Evolutionary conservation across 208 protist genomes (phyloP), one percentile per base, ranked within the genome.

Genomic region (Crithidia acanthocephali): DNA sequence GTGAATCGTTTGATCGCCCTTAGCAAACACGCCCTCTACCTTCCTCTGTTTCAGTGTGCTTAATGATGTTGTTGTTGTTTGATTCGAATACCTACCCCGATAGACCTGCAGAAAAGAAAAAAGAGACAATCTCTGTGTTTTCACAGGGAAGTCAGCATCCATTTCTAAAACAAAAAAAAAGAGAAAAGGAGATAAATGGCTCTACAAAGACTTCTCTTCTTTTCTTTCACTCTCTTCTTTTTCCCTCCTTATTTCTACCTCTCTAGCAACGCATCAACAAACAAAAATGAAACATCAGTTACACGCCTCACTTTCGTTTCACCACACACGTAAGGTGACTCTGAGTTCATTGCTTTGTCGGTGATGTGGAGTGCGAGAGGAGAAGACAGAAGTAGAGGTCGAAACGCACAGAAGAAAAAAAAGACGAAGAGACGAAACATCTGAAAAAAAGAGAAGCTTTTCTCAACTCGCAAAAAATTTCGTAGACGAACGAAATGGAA

Each of bases 181-280:
- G 8, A 25, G 33, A 67, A 74, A 60, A 72, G 1, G 50, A 65
- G 42, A 72, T 53, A 74, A 53, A 65, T 11, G 33, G 57, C 40
- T 63, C 59, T 65, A n/a, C 28, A 30, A 23, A 53, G 22, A 47
- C 37, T 42, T 63, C 42, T 37, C n/a, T 53, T 55, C 18, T 69
- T 69, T 32, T 68, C 20, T 25, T 63, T 63, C 42, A 13, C 33
- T 63, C 18, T 51, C 27, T 53, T 42, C 18, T 15, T 53, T 53
- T 28, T 40, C 33, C 47, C 47, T 48, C 16, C 37, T 13, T 42
- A 42, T 15, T 13, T 42, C n/a, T n/a, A n/a, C n/a, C n/a, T n/a
- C n/a, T n/a, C n/a, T n/a, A n/a, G n/a, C n/a, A n/a, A n/a, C n/a
- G n/a, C n/a, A n/a, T n/a, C n/a, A n/a, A n/a, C n/a, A n/a, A n/a